Percentiles rank a stretch among this genome's conserved stretches.
Conservation (phyloP, 768 basidiomycete genomes). For the Flagelloscypha sp. region DNA sequence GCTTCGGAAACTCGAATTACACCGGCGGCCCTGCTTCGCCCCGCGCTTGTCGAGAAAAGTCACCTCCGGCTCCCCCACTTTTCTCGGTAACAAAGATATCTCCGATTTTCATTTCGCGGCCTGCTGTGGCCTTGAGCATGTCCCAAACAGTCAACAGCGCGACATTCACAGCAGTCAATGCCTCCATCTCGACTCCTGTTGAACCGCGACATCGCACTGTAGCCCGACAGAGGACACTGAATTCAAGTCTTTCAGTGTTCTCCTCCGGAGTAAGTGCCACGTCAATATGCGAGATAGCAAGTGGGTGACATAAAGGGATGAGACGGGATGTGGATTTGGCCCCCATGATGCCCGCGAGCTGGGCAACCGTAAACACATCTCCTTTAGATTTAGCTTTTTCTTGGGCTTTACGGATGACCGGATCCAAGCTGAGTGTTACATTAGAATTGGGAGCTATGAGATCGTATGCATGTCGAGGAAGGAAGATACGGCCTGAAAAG, state of each 20-base stretch:
- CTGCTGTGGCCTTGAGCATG: slow-evolving; percentile 87
- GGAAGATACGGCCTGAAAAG: slow-evolving; percentile 62
- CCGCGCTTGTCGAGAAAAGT: slow-evolving; percentile 37
- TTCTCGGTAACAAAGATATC: slow-evolving; percentile 60
- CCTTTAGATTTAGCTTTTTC: slow-evolving; percentile 57
- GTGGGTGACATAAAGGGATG: slow-evolving; percentile 83
- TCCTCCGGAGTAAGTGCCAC: slow-evolving; percentile 51
- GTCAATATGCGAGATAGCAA: slow-evolving; percentile 62
- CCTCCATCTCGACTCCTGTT: slow-evolving; percentile 93
- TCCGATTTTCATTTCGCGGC: slow-evolving; percentile 77
- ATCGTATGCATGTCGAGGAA: slow-evolving; percentile 56
- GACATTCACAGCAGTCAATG: slow-evolving; percentile 73
- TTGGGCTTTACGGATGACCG: slow-evolving; percentile 23
- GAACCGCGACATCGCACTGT: slow-evolving; percentile 70
- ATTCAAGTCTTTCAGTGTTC: slow-evolving; percentile 16
- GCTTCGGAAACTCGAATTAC: too few relatives aligned
- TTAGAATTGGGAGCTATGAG: slow-evolving; percentile 44
- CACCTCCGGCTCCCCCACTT: slow-evolving; percentile 66
- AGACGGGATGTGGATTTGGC: slow-evolving; percentile 76
- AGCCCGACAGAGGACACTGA: slow-evolving; percentile 54
- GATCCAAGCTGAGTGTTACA: slow-evolving; percentile 4
- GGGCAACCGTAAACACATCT: slow-evolving; percentile 64
- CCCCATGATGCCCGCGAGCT: slow-evolving; percentile 83
- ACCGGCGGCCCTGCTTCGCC: slow-evolving; percentile 9
- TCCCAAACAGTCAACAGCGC: slow-evolving; percentile 84